These are phyloP conservation scores for Malus domestica DNA, from an alignment of 306 rosid species.

Conservation along the genomic window ASM211411v1 NC_041790.1:1476501-1477000, in stretches of 20 bases:
- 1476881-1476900: background rate
- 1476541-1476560: slow-evolving; percentile 70
- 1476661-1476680: slow-evolving; percentile 63
- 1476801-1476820: slow-evolving; percentile 31
- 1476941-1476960: background rate
- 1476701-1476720: slow-evolving; percentile 51
- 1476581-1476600: slow-evolving; percentile 74
- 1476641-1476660: slow-evolving; percentile 68
- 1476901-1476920: background rate
- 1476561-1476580: slow-evolving; percentile 56
- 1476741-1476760: slow-evolving; percentile 7
- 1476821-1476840: background rate
- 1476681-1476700: slow-evolving; percentile 51
- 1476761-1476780: slow-evolving; percentile 5
- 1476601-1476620: slow-evolving; percentile 76
- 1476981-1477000: background rate
- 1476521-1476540: slow-evolving; percentile 71
- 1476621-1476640: slow-evolving; percentile 54
- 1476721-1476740: slow-evolving; percentile 37
- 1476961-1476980: background rate
- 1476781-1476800: slow-evolving; percentile 38
- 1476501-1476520: slow-evolving; percentile 44
- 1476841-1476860: background rate
- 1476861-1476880: background rate
- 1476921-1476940: background rate